Evolutionary conservation across 1,284 basidiomycete species (phyloP).

Genomic region (Pseudozyma sp.): DNA sequence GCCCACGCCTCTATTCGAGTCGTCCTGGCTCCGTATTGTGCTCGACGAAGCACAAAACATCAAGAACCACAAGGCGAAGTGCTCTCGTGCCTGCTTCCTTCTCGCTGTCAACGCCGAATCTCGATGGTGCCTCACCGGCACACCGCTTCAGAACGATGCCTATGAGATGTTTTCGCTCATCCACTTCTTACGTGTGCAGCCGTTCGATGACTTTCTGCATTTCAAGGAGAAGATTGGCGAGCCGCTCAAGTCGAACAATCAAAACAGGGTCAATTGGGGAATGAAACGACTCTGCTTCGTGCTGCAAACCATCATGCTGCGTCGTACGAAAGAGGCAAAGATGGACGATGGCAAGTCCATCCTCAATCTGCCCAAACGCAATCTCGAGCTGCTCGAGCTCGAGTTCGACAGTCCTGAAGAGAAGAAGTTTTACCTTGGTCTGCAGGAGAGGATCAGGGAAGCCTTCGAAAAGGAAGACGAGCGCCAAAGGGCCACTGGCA

Average conservation of each 20-base stretch:
- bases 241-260: conserved; percentile 73
- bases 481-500: conserved; percentile 70
- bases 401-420: conserved; percentile 74
- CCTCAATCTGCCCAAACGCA: conserved; percentile 83
- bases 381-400: conserved; percentile 77
- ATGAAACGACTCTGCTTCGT: conserved; percentile 75
- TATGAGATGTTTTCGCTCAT: conserved; percentile 89
- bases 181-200: conserved; percentile 86
- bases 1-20: conserved; percentile 76
- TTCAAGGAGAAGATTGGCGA: conserved; percentile 84
- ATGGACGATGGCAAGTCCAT: conserved; percentile 77
- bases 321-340: conserved; percentile 84
- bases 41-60: conserved; percentile 97
- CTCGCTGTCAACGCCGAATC: conserved; percentile 70
- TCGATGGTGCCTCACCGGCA: conserved; percentile 70
- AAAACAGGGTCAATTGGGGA: conserved; percentile 60
- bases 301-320: conserved; percentile 87
- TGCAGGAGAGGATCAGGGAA: conserved; percentile 80
- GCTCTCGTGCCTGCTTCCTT: conserved; percentile 80
- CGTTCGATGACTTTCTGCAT: conserved; percentile 81
- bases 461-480: conserved; percentile 72
- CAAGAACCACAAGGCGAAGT: conserved; percentile 89
- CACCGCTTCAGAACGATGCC: conserved; percentile 80
- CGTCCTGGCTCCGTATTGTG: conserved; percentile 87
- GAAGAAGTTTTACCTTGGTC: conserved; percentile 81